phyloP scores from a whole-genome alignment of 495 filamentous ascomycete species.

The Talaromyces ruber region DNA sequence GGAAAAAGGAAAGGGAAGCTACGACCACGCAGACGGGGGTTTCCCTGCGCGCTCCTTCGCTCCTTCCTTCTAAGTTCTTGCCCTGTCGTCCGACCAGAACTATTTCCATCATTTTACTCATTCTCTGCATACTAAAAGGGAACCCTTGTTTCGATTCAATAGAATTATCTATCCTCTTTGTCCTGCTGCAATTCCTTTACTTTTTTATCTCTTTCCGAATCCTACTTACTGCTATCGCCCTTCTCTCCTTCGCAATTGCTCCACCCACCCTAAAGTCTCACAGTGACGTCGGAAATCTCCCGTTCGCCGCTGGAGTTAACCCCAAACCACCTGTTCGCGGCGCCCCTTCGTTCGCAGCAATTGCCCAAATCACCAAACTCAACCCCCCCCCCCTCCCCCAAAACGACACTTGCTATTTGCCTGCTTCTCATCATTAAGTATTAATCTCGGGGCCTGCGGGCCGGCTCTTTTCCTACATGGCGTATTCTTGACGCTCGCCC shows the following conservation, averaged over 20 bases:
- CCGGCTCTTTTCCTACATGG: conserved; percentile 1
- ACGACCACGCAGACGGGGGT: not conserved
- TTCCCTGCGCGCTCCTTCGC: not conserved
- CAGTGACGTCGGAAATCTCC: not conserved
- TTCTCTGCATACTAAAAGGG: not conserved
- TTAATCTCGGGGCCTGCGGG: conserved; percentile 2
- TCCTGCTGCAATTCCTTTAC: not conserved
- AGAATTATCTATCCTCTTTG: not conserved
- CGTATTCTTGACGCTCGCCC: conserved; percentile 1
- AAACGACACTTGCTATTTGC: not conserved
- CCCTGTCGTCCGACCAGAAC: not conserved
- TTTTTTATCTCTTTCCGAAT: not conserved
- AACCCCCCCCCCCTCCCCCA: not conserved
- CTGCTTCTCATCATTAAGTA: not conserved
- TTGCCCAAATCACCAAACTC: not conserved
- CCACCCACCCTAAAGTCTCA: not conserved
- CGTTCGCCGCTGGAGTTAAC: not conserved
- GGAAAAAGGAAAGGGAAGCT: not conserved
- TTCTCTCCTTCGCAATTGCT: not conserved
- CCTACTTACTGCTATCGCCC: not conserved
- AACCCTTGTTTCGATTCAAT: not conserved
- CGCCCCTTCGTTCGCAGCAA: conserved; percentile 1
- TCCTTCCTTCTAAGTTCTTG: not conserved
- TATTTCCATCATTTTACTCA: not conserved
- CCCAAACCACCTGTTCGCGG: not conserved